Evolutionary conservation across 345 rosid species (phyloP).

Genomic region (Arabidopsis arenosa): DNA sequence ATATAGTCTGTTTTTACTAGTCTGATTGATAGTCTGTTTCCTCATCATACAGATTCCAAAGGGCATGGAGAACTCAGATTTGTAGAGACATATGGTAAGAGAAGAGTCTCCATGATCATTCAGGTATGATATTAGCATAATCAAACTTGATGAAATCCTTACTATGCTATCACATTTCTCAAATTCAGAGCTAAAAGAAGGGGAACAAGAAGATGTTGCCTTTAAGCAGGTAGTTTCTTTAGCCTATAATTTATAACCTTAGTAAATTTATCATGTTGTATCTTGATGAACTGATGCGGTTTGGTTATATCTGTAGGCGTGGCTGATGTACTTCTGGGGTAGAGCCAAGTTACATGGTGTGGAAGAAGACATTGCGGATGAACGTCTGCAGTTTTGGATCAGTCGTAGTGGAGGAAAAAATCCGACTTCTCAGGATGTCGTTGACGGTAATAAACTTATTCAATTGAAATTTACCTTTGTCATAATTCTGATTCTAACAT

Average conservation of each 20-base stretch:
- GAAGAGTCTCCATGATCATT: neutral
- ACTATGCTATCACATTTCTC: neutral
- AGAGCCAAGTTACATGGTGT: conserved; percentile 73
- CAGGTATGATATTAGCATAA: neutral
- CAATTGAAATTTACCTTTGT: neutral
- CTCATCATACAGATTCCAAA: conserved; percentile 63
- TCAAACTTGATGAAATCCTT: conserved; percentile 6
- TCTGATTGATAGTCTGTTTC: neutral
- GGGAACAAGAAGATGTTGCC: conserved; percentile 85
- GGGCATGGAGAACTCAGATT: conserved; percentile 65
- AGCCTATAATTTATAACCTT: neutral
- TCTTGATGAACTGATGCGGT: neutral
- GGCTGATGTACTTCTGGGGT: conserved; percentile 88
- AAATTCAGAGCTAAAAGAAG: conserved; percentile 70
- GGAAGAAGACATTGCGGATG: conserved; percentile 88
- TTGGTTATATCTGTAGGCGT: conserved; percentile 55
- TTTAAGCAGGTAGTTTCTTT: conserved; percentile 74
- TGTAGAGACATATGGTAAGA: conserved; percentile 80
- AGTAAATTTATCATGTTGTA: neutral
- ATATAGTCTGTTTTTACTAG: neutral
- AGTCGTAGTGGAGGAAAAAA: conserved; percentile 56
- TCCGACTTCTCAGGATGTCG: conserved; percentile 69
- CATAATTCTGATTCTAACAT: conserved; percentile 1
- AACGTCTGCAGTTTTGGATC: conserved; percentile 76
- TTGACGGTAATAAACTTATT: conserved; percentile 61